Percentiles rank a stretch among this genome's conserved stretches.
phyloP scores from a whole-genome alignment of 257 asterid genomes.

The Craterostigma plantagineum region DNA sequence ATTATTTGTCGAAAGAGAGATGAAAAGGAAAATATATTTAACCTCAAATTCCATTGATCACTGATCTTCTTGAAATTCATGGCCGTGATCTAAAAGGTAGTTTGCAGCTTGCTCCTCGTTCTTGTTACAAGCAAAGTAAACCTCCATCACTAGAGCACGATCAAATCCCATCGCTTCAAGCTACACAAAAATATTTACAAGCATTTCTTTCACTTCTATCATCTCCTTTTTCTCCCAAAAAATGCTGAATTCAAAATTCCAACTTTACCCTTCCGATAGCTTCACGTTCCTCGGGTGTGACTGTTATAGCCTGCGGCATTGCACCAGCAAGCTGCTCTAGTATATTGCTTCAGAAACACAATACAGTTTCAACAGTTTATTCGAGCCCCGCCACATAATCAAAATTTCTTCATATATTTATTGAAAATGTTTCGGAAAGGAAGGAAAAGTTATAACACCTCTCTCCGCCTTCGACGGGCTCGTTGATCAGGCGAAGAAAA shows the following conservation, averaged over 20 bases:
- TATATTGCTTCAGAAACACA: conserved; percentile 19
- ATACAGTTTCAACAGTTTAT: background rate
- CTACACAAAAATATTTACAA: conserved; percentile 15
- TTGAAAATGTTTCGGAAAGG: conserved; percentile 2
- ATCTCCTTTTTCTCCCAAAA: background rate
- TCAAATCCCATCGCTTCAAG: conserved; percentile 90
- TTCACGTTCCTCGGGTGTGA: conserved; percentile 63
- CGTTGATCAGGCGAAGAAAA: conserved; percentile 72
- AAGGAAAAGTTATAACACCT: conserved; percentile 18
- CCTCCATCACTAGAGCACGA: conserved; percentile 52
- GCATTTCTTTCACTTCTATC: background rate
- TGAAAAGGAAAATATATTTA: too few species aligned
- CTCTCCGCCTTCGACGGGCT: conserved; percentile 76
- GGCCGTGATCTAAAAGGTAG: conserved; percentile 78
- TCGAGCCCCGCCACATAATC: background rate
- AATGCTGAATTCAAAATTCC: background rate
- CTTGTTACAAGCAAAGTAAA: conserved; percentile 85
- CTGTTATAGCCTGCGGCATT: conserved; percentile 42
- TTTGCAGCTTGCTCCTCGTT: conserved; percentile 86
- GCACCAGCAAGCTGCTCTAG: conserved; percentile 47
- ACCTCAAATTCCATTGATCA: too few species aligned
- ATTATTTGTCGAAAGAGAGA: too few species aligned
- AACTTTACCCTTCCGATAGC: conserved; percentile 50
- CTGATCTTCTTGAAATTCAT: conserved; percentile 39
- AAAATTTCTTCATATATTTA: background rate